Evolutionary conservation across 2,329 filamentous ascomycete genomes (phyloP), one percentile per base, ranked within the genome.

Genomic region (Phaeosphaeriaceae sp.): DNA sequence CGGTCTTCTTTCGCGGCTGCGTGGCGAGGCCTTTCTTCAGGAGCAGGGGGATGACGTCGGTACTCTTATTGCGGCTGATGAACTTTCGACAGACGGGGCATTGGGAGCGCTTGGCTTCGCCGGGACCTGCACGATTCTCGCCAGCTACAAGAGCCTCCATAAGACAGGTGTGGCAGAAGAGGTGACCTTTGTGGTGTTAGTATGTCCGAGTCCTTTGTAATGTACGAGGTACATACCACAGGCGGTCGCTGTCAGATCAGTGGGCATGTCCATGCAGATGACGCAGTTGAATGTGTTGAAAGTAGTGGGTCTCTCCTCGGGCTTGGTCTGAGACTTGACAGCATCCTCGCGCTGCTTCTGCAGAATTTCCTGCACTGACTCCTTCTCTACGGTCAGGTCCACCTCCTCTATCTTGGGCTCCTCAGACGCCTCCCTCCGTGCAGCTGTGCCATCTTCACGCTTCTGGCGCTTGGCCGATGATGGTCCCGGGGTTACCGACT

Each of bases 151-250:
- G 75, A n/a, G 85, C 84, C 68, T 87, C 84, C 51, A 85, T 82
- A 44, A 89, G 83, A 65, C 87, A 89, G 36, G 83, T 83, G 65
- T 89, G 86, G 70, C 87, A 89, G 73, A 88, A 89, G 22, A 89
- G 78, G 68, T 89, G 87, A 0, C 86, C 85, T 87, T 55, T 1
- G 1, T 1, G 15, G 36, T 2, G 1, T 68, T 56, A 71, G 66
- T 21, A 10, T 2, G 44, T 2, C 13, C 15, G 3, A 21, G 9
- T 9, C 13, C 20, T 20, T 44, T 40, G 31, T 25, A 13, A 24
- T 19, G n/a, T 20, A 25, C 17, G 24, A 19, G 20, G 25, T 21
- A 78, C 83, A 54, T 79, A 87, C 86, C 87, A 68, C 87, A 89
- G 21, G 81, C 74, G 2, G 87, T 88, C 2, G 81, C 84, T 1